These are phyloP conservation scores for Medicago truncatula DNA, from an alignment of 306 rosid species.

Conservation along the genomic window MtrunA17r5.0-ANR NC_053044.1:217001-217500, in stretches of 20 bases:
- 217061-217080: too few species aligned
- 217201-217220: too few species aligned
- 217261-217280: background rate
- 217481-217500: conserved; percentile 16
- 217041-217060: too few species aligned
- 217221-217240: background rate
- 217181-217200: too few species aligned
- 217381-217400: background rate
- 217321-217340: background rate
- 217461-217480: background rate
- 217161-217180: too few species aligned
- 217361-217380: background rate
- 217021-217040: too few species aligned
- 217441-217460: background rate
- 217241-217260: background rate
- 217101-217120: too few species aligned
- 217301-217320: background rate
- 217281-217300: background rate
- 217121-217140: too few species aligned
- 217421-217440: background rate
- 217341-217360: background rate
- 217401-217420: background rate
- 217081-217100: too few species aligned
- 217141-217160: background rate
- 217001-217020: too few species aligned